Base-by-base conservation (phyloP, 2,329 filamentous ascomycete genomes). In the Colletotrichum somersetense region DNA sequence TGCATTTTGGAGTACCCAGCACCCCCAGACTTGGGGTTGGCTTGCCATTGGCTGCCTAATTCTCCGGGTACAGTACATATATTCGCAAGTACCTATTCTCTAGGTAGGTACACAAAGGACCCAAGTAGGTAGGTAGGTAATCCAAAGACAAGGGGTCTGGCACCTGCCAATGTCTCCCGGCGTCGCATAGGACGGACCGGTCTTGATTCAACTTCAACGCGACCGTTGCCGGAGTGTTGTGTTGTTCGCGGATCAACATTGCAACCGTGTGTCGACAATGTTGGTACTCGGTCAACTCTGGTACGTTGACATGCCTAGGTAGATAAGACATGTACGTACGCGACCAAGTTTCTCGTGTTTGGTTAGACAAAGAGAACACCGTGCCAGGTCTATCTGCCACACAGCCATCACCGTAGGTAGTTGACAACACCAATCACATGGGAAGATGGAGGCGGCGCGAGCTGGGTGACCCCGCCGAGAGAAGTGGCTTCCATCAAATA, bases 21-120 rank as follows among this genome's bases (percentile, higher is more conserved):
- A 53, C 53, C 70, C 66, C 61, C 70, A 61, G 59, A 65, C 58
- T 61, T 66, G 33, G 48, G 20, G 16, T 12, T n/a, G 50, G 55
- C 46, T 38, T 62, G 16, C 20, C 26, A 70, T 65, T 70, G 66
- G 61, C 26, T 42, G 33, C 62, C 52, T 26, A 23, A 33, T 23
- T 62, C 35, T 23, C 58, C 46, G 53, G 40, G 58, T 11, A 68
- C 35, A 26, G 26, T 26, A 26, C 26, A 26, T 26, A n/a, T n/a
- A n/a, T 30, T 30, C 2, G 30, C 30, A 30, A 3, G 30, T 30
- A 30, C 30, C 30, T 30, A 5, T 3, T 30, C 0, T 4, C 4
- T 5, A 58, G 40, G 64, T 5, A 58, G 40, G 64, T 14, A 67
- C 35, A n/a, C 44, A n/a, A 48, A 48, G 48, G 62, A 68, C 42